Base-by-base conservation (phyloP, 2,329 filamentous ascomycete genomes). In the Colletotrichum plurivorum region DNA sequence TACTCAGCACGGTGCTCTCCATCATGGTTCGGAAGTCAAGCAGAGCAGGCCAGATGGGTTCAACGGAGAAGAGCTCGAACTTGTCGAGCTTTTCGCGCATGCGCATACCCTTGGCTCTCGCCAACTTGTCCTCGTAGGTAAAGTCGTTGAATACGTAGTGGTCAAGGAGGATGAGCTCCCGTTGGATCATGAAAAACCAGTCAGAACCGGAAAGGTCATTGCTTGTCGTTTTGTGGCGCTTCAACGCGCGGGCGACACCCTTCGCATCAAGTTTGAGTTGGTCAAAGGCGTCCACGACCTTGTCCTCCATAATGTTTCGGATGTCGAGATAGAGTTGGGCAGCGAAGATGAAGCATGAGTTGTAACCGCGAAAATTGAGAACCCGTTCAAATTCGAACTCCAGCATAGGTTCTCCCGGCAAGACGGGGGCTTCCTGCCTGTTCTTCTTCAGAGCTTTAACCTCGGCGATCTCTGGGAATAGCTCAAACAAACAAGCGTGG, bases 1-100 rank as follows among this genome's bases (percentile, higher is more conserved):
- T 51, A 9, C 45, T 20, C 18, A 64, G 31, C 9, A 27, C 22
- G 3, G 53, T 58, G 13, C 6, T 36, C 0, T 49, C 43, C 16
- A 64, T 1, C 13, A 51, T 51, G 6, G 31, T 49, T n/a, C 31
- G 45, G 5, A 63, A 63, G 20, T 56, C 18, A 4, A 52, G 9
- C 27, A 63, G 22, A 5, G 41, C 31, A 13, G 61, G 61, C 61
- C 53, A 58, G 6, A 63, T 27, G 8, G 61, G 45, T 5, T 63
- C 52, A 5, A n/a, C 16, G 15, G 25, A 25, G n/a, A 45, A 58
- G 2, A 58, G 18, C 16, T 58, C 53, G 1, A 4, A 63, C 7
- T 51, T 5, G 16, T 15, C 13, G 1, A 63, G n/a, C 5, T 41
- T 22, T 18, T 63, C 43, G 9, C 16, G 27, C 8, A 51, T 22